Base-by-base conservation (phyloP, 345 rosid genomes). In the Orychophragmus violaceus region DNA sequence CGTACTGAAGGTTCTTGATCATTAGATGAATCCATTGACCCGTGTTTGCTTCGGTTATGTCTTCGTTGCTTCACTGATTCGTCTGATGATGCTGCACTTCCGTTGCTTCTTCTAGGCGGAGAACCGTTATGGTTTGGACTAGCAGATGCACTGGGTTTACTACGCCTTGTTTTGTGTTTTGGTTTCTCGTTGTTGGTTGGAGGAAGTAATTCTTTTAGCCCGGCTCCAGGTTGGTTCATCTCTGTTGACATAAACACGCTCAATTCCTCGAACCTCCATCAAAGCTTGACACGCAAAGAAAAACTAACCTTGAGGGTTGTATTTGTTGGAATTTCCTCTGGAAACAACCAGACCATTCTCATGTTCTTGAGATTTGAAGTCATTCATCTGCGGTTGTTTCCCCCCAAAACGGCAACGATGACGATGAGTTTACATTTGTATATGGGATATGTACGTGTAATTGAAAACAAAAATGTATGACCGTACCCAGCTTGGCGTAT, bases 401-500 rank as follows among this genome's bases (percentile, higher is more conserved):
- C n/a, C 19, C 32, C 22, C 25, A 1, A 9, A 16, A 22, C 1
- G 0, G 37, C 21, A 39, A 37, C 4, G 23, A 30, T 3, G 24
- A 27, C 9, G 4, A 54, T 61, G 64, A 53, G 44, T 12, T 6
- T 6, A 35, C 14, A 30, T 23, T 13, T 8, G 56, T 22, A 21
- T 19, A n/a, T n/a, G n/a, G 5, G 35, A 30, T 32, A 11, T 22
- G 67, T 19, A 21, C 17, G 62, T 54, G 19, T 41, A 22, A 32
- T 36, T 33, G 36, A 3, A 22, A 35, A 14, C 2, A 10, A 2
- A 28, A 23, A 57, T 21, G 16, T 9, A 52, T 60, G 44, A 25
- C 7, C 39, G 5, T 82, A 87, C 93, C 87, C 89, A 83, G 80
- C 85, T 84, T 8, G 89, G 89, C 0, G 79, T 62, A 54, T 70